phyloP scores from a whole-genome alignment of 1,284 basidiomycete species.

The Stygiomarasmius scandens region DNA sequence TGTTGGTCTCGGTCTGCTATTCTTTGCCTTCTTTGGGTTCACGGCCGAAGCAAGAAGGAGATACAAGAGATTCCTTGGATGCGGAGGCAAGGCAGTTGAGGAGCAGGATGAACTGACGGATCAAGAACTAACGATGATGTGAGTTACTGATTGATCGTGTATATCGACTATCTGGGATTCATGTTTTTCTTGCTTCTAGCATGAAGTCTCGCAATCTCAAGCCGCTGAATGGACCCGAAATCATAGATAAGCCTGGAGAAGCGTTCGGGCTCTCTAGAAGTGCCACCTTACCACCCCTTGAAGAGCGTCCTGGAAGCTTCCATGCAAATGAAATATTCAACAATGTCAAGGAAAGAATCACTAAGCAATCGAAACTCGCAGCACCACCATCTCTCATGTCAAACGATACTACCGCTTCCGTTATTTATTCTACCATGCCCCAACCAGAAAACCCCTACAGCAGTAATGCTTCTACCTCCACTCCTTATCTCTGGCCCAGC shows the following conservation, averaged over 20 bases:
- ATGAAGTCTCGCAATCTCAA: background rate
- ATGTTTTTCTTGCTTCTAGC: background rate
- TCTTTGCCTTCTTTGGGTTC: constrained; percentile 12
- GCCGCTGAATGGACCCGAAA: background rate
- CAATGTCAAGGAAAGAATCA: background rate
- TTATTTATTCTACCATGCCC: background rate
- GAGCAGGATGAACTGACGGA: background rate
- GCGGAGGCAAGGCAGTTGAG: background rate
- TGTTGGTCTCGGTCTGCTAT: constrained; percentile 6
- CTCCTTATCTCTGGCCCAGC: background rate
- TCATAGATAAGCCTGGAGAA: background rate
- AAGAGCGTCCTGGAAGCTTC: background rate
- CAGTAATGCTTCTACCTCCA: background rate
- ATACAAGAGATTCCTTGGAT: background rate
- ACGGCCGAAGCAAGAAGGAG: constrained; percentile 11
- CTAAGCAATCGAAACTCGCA: background rate
- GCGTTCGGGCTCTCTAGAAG: background rate
- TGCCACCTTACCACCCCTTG: background rate
- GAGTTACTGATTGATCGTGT: background rate
- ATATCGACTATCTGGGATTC: background rate
- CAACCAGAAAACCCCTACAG: background rate
- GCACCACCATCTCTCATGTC: background rate
- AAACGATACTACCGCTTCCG: background rate
- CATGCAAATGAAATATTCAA: background rate
- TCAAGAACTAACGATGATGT: background rate